Evolutionary conservation across 345 rosid species (phyloP), one percentile per base, ranked within the genome.

Genomic region (Streptanthus diversifolius): DNA sequence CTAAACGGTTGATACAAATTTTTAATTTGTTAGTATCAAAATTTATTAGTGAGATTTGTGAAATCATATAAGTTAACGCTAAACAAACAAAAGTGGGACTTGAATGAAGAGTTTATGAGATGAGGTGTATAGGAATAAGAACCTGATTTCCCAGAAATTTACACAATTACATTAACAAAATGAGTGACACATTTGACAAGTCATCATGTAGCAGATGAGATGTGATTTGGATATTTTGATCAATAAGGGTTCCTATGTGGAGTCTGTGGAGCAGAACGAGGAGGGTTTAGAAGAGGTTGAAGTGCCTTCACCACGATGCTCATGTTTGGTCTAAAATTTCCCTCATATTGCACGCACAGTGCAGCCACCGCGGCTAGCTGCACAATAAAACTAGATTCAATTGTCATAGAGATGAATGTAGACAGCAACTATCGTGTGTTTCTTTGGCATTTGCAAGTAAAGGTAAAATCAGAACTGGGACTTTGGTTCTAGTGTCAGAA

Each of bases 291-390:
- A 63, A 90, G 87, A 22, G 96, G 87, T 66, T 84, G 88, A 70
- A 88, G 89, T 61, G 93, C 91, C 79, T 90, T 87, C 30, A 87
- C 93, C 43, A 90, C 86, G 21, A 90, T 87, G 84, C 89, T 83
- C 89, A 90, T 87, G 73, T 85, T 90, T 48, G 96, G 96, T 53
- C 91, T 80, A 66, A 90, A 86, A 77, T 90, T 88, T 37, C 93
- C 86, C 83, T 90, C 93, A 25, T 88, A 88, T 58, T 90, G 93
- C 65, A 90, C 82, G 21, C 91, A 90, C 32, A 86, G 74, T 27
- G 91, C 96, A 66, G 90, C 90, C 51, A 88, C 96, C 0, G 91
- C 93, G 33, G 96, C 90, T 76, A 88, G 37, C 93, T 90, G 86
- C 43, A 45, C 21, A 58, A 64, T 22, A 2, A 25, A 40, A 30